Conservation (phyloP, 371 early-diverging fungal species). For the Apophysomyces trapeziformis region DNA sequence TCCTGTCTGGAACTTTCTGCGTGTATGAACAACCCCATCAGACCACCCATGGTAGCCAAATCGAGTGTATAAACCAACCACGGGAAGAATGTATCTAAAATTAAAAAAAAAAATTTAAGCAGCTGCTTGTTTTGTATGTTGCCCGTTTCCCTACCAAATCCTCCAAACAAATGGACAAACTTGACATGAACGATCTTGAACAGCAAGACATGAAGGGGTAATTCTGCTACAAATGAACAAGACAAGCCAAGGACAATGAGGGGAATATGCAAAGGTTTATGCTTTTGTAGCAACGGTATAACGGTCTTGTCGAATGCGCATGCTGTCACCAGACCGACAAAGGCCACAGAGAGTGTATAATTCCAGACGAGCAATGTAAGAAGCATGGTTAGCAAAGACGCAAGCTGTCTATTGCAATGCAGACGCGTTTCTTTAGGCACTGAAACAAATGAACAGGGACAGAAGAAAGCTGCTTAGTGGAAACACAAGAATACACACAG, state of each 20-base stretch:
- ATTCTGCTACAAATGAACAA: conserved; percentile 28
- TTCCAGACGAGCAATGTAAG: conserved; percentile 11
- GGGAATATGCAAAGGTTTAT: background rate
- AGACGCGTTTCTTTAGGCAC: too few relatives aligned
- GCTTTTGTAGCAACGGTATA: background rate
- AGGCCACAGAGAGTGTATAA: conserved; percentile 18
- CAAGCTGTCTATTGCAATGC: too few relatives aligned
- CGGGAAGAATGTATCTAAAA: conserved; percentile 26
- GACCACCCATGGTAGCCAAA: conserved; percentile 23
- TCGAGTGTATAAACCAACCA: conserved; percentile 24
- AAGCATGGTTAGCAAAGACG: too few relatives aligned
- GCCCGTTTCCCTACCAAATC: conserved; percentile 28
- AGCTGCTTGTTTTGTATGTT: background rate
- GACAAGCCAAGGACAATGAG: conserved; percentile 17
- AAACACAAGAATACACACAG: too few relatives aligned
- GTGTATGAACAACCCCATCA: conserved; percentile 27
- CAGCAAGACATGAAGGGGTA: conserved; percentile 32
- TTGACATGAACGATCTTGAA: conserved; percentile 21
- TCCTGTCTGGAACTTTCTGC: conserved; percentile 22
- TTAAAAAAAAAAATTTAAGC: background rate
- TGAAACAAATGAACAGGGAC: too few relatives aligned
- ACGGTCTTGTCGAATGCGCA: conserved; percentile 4
- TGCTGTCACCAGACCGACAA: conserved; percentile 8
- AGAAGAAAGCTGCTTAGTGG: too few relatives aligned
- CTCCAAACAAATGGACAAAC: conserved; percentile 27